Percentiles rank a stretch among this genome's conserved stretches.
phyloP scores from a whole-genome alignment of 108 stramenopile genomes.

The Discostella stelligeroides region DNA sequence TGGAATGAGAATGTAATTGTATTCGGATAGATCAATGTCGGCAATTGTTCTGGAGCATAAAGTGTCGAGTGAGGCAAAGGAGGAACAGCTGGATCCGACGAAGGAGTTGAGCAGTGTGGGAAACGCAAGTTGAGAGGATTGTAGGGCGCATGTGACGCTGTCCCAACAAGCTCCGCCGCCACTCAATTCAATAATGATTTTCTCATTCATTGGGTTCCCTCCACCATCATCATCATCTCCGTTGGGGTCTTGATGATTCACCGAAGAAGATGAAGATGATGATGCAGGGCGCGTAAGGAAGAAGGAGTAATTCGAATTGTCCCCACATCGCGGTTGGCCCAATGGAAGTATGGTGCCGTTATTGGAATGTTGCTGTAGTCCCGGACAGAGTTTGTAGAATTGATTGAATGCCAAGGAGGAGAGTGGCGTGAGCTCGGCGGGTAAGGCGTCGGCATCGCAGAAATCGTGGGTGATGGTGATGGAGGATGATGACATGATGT shows the following conservation, averaged over 20 bases:
- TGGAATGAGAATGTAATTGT: slow-evolving; percentile 50
- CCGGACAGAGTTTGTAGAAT: slow-evolving; percentile 6
- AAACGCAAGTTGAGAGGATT: neutral
- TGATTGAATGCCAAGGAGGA: neutral
- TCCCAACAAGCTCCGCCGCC: slow-evolving; percentile 13
- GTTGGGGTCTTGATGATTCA: no score
- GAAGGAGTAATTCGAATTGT: slow-evolving; percentile 3
- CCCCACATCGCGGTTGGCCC: slow-evolving; percentile 2
- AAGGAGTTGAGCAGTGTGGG: neutral
- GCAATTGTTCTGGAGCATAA: slow-evolving; percentile 46
- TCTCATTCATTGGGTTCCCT: neutral
- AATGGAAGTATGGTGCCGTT: neutral
- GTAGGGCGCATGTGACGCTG: neutral
- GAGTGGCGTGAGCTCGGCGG: neutral
- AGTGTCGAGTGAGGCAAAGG: slow-evolving; percentile 2
- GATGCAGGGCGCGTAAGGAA: neutral
- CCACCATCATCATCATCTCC: neutral
- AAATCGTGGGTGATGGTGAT: neutral
- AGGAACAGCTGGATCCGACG: neutral
- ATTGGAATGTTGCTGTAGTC: neutral
- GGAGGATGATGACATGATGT: neutral
- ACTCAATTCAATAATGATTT: neutral
- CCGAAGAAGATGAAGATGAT: no score
- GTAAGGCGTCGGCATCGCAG: slow-evolving; percentile 1
- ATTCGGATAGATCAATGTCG: slow-evolving; percentile 45